Evolutionary conservation across 164 flowering plant genomes (phyloP).

Genomic region (Nymphaea thermarum): DNA sequence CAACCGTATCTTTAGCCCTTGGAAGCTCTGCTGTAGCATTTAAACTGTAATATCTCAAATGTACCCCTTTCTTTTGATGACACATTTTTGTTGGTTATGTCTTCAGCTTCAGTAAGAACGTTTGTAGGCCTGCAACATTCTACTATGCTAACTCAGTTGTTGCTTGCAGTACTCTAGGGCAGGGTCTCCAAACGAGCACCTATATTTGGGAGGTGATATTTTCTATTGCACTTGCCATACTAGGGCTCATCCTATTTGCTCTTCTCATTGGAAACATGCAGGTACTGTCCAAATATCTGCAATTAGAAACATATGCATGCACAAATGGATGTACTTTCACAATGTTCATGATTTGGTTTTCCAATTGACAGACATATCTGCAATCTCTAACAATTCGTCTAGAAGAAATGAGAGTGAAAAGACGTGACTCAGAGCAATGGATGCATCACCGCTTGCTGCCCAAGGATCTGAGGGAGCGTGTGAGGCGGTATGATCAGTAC

Average conservation of each 20-base stretch:
- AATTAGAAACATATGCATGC: neutral
- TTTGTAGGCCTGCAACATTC: too few relatives aligned
- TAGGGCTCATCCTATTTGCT: slow-evolving; percentile 94
- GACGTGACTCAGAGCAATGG: slow-evolving; percentile 99
- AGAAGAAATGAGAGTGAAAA: slow-evolving; percentile 97
- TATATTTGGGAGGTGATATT: slow-evolving; percentile 90
- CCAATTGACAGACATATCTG: slow-evolving; percentile 73
- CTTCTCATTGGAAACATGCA: slow-evolving; percentile 98
- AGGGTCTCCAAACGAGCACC: slow-evolving; percentile 91
- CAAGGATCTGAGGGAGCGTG: slow-evolving; percentile 85
- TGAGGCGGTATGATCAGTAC: slow-evolving; percentile 95
- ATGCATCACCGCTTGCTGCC: slow-evolving; percentile 99
- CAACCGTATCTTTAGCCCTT: too few relatives aligned
- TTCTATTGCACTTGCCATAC: slow-evolving; percentile 73
- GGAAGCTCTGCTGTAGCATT: too few relatives aligned
- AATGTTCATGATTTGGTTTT: neutral
- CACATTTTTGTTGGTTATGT: too few relatives aligned
- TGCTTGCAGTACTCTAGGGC: slow-evolving; percentile 83
- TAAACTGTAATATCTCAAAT: too few relatives aligned
- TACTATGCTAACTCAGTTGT: too few relatives aligned
- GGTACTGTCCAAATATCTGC: slow-evolving; percentile 25
- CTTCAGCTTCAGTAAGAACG: too few relatives aligned
- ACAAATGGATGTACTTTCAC: neutral
- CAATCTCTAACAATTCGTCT: slow-evolving; percentile 91
- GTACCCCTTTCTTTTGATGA: too few relatives aligned